Percentiles rank a stretch among this genome's conserved stretches.
Conservation (phyloP, 2,329 filamentous ascomycete species). For the Alternaria arbusti region DNA sequence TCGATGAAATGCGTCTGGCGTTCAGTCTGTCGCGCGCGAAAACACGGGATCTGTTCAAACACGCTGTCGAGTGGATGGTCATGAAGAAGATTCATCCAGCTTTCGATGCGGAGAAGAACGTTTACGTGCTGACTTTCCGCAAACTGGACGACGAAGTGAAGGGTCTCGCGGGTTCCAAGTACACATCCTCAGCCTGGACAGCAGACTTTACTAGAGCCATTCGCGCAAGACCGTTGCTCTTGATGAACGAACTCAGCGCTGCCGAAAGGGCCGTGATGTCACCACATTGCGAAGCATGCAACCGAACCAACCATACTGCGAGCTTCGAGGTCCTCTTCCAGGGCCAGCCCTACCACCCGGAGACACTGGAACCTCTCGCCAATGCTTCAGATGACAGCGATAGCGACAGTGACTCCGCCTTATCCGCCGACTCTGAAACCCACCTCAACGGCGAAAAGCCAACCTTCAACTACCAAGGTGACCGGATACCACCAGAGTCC, state of each 20-base stretch:
- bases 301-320: conserved; percentile 71
- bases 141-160: conserved; percentile 75
- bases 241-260: conserved; percentile 42
- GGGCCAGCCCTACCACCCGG: conserved; percentile 70
- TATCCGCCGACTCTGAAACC: conserved; percentile 28
- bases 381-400: conserved; percentile 47
- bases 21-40: conserved; percentile 74
- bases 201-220: conserved; percentile 69
- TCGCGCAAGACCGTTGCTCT: conserved; percentile 66
- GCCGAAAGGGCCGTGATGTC: conserved; percentile 18
- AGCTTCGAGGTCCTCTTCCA: conserved; percentile 68
- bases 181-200: conserved; percentile 74
- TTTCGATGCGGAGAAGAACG: conserved; percentile 66
- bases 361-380: conserved; percentile 69
- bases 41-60: conserved; percentile 73
- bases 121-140: conserved; percentile 72
- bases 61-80: conserved; percentile 80
- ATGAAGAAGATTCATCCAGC: conserved; percentile 77
- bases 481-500: conserved; percentile 35
- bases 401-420: conserved; percentile 7
- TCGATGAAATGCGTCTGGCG: conserved; percentile 69
- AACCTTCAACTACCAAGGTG: conserved; percentile 33
- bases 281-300: conserved; percentile 71
- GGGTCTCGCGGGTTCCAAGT: conserved; percentile 72
- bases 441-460: conserved; percentile 31